phyloP scores from a whole-genome alignment of 352 stramenopile genomes.

The Phytophthora capsici region DNA sequence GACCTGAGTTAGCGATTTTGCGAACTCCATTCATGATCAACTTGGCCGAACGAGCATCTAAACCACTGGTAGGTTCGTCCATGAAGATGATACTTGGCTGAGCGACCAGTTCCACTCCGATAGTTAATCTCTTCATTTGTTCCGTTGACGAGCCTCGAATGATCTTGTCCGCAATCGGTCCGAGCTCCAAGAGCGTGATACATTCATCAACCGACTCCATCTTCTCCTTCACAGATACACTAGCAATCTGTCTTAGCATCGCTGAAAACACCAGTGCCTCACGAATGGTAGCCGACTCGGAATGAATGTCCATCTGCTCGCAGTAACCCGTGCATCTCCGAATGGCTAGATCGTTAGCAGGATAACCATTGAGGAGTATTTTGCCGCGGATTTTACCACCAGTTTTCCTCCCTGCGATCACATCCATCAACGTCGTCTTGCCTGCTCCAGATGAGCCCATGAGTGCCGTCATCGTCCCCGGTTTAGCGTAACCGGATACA shows the following conservation, averaged over 20 bases:
- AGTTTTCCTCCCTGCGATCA: constrained; percentile 93
- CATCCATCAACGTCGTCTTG: constrained; percentile 95
- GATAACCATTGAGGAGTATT: constrained; percentile 64
- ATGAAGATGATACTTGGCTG: constrained; percentile 88
- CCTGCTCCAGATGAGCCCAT: constrained; percentile 83
- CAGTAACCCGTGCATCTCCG: constrained; percentile 62
- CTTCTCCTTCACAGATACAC: constrained; percentile 44
- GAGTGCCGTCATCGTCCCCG: constrained; percentile 72
- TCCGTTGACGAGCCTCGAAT: constrained; percentile 61
- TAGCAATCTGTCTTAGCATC: constrained; percentile 64
- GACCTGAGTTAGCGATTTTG: constrained; percentile 79
- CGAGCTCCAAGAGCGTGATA: constrained; percentile 61
- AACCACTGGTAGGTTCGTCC: constrained; percentile 89
- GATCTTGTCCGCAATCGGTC: constrained; percentile 58
- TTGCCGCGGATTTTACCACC: constrained; percentile 77
- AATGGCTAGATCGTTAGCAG: constrained; percentile 56
- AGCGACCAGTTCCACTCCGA: constrained; percentile 92
- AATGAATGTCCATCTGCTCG: constrained; percentile 92
- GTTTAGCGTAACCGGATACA: constrained; percentile 67
- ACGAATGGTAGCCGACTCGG: constrained; percentile 85
- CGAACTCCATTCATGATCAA: constrained; percentile 89
- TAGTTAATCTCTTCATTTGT: constrained; percentile 72
- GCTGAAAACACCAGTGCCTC: constrained; percentile 93
- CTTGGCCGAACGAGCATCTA: constrained; percentile 87
- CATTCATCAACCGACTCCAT: constrained; percentile 57